A percentile compares a stretch with the other conserved stretches of the same genome.
Conservation (phyloP, 352 stramenopile species). For the Pseudoperonospora humuli region DNA sequence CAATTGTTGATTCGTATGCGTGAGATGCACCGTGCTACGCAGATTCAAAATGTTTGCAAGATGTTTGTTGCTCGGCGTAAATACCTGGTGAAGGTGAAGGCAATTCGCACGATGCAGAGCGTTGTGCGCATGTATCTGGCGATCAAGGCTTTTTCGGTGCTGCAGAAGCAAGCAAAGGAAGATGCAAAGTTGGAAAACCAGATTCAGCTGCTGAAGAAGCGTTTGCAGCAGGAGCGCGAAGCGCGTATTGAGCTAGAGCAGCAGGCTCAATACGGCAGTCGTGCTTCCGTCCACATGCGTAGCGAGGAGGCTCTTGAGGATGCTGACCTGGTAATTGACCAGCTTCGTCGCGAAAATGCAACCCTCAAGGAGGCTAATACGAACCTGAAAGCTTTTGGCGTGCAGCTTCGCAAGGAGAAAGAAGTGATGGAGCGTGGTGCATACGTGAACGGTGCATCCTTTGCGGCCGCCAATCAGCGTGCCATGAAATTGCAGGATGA, state of each 20-base stretch:
- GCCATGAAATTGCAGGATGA: slow-evolving; percentile 82
- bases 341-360: slow-evolving; percentile 73
- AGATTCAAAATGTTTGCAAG: slow-evolving; percentile 83
- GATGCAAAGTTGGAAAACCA: slow-evolving; percentile 96
- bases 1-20: slow-evolving; percentile 52
- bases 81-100: slow-evolving; percentile 62
- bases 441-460: slow-evolving; percentile 83
- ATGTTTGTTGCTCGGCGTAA: slow-evolving; percentile 59
- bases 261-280: slow-evolving; percentile 47
- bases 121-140: slow-evolving; percentile 79
- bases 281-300: slow-evolving; percentile 71
- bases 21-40: slow-evolving; percentile 56
- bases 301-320: slow-evolving; percentile 74
- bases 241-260: slow-evolving; percentile 79
- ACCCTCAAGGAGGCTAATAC: slow-evolving; percentile 77
- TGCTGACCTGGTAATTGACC: slow-evolving; percentile 78
- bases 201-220: slow-evolving; percentile 87
- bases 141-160: slow-evolving; percentile 57
- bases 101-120: slow-evolving; percentile 71
- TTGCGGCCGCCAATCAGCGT: slow-evolving; percentile 77
- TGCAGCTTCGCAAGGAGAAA: slow-evolving; percentile 83
- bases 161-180: slow-evolving; percentile 86
- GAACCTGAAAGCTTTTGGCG: slow-evolving; percentile 78
- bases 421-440: slow-evolving; percentile 84
- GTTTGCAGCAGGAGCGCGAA: slow-evolving; percentile 86